A percentile compares a stretch with the other conserved stretches of the same genome.
Evolutionary conservation across 2,329 filamentous ascomycete species (phyloP).

Genomic region (Zasmidium angulare): DNA sequence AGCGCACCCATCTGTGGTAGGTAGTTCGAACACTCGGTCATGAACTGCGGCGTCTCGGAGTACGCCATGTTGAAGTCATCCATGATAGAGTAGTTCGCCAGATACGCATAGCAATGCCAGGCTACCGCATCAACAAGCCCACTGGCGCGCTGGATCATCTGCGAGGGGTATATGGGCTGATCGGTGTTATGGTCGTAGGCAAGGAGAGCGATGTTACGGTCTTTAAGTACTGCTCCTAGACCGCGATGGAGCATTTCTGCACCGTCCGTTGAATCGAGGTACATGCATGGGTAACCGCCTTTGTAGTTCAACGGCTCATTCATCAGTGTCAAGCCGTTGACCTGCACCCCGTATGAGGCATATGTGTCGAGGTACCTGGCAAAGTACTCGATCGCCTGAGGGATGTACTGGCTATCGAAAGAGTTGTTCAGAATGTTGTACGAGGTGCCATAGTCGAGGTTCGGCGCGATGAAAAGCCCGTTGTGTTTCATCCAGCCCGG

Average conservation of each 20-base stretch:
- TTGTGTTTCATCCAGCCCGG: conserved; percentile 45
- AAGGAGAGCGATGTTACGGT: conserved; percentile 34
- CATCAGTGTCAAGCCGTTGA: conserved; percentile 41
- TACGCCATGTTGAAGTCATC: conserved; percentile 43
- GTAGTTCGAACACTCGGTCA: conserved; percentile 50
- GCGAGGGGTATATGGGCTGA: conserved; percentile 36
- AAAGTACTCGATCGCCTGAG: conserved; percentile 38
- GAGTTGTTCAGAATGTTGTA: conserved; percentile 34
- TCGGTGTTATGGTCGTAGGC: conserved; percentile 44
- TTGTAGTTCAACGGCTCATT: conserved; percentile 43
- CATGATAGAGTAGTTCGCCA: conserved; percentile 37
- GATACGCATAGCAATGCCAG: conserved; percentile 40
- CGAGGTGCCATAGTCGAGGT: conserved; percentile 15
- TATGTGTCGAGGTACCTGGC: conserved; percentile 39
- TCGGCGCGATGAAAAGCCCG: conserved; percentile 29
- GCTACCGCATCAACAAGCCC: conserved; percentile 35
- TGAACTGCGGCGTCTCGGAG: conserved; percentile 45
- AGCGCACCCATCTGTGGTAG: conserved; percentile 10
- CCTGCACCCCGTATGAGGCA: conserved; percentile 30
- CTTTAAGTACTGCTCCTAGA: conserved; percentile 20
- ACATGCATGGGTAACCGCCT: conserved; percentile 41
- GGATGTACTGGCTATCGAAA: conserved; percentile 36
- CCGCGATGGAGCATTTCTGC: conserved; percentile 35
- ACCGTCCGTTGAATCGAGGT: conserved; percentile 36
- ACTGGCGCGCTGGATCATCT: conserved; percentile 34